Base-by-base conservation (phyloP, 805 yeast species). In the Candida oleophila region DNA sequence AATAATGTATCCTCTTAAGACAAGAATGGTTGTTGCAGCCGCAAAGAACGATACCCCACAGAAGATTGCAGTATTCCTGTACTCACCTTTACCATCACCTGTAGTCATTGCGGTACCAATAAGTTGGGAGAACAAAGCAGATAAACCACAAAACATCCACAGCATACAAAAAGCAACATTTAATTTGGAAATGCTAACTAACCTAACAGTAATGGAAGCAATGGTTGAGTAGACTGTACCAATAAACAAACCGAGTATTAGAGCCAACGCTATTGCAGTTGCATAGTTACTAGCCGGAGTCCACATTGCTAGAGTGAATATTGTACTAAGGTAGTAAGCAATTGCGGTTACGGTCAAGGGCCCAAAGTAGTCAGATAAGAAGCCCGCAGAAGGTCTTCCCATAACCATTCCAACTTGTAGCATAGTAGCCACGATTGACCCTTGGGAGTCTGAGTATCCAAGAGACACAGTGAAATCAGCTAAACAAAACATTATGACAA, bases 381-480 rank as follows among this genome's bases (percentile, higher is more conserved):
- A 54, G 2, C 87, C 86, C 8, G 73, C 65, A 0, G 56, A 3
- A 2, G 87, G 85, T 49, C 86, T 64, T 3, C 82, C 82, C 42
- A 68, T 49, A 5, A 75, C 59, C 8, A 73, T 73, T 2, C 85
- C 85, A 12, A 77, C 77, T 30, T 81, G 73, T n/a, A 77, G 64
- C 81, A 80, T 74, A 21, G 82, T 77, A 1, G 81, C 64, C 9
- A 78, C 82, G 28, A 74, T 62, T 1, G 84, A 73, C 3, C 83
- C 82, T 44, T 81, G 77, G 11, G 64, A 52, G 0, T 76, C 59
- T 2, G 71, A 46, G 52, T 78, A 81, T 0, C 86, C 87, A 44
- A 81, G 48, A 2, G 82, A 73, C 7, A 71, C 64, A n/a, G 84
- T 77, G 52, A 77, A 79, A 52, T 80, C 81, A n/a, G 81, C 77